Evolutionary conservation across 2,329 filamentous ascomycete species (phyloP), one percentile per base, ranked within the genome.

Genomic region (Spiromastix sp.): DNA sequence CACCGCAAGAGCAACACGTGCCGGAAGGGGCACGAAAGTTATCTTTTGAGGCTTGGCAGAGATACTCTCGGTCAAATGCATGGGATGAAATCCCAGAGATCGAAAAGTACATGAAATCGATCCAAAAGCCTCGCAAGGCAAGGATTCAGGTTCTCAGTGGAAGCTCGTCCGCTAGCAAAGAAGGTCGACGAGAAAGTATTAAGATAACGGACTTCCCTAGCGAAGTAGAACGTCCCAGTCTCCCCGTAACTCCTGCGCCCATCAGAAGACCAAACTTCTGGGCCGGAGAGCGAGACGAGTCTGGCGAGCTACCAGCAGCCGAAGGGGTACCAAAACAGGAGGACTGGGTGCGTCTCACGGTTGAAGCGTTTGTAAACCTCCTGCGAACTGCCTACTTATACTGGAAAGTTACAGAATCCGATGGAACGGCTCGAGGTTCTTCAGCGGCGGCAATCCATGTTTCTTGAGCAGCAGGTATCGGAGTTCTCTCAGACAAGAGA

Each of bases 1-100:
- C 11, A 30, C 19, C n/a, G n/a, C 13, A 11, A 8, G 12, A 21
- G 31, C 38, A 15, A 40, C 38, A 7, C 47, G 47, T 10, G 25
- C 41, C 3, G 32, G 21, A 17, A 40, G 42, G n/a, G 15, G 15
- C 11, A 22, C 17, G 21, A 40, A 35, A 25, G 39, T 37, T 38
- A 42, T 38, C 38, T 18, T 40, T 39, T 8, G 70, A 79, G 49
- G 71, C 77, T 13, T 93, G 84, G 83, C 72, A 76, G 43, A 70
- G 70, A 30, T 94, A 81, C 55, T 68, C 75, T n/a, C 72, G 77
- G 30, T 74, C 69, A 33, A 98, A 96, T 57, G 87, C 85, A 11
- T 98, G 91, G 91, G 91, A 98, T 50, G 83, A 85, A 35, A 74
- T 93, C 34, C 83, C 84, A 9, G 81, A 85, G 45, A 98, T 98